Percentiles rank a stretch among this genome's conserved stretches.
Evolutionary conservation across 2,329 filamentous ascomycete species (phyloP).

Genomic region (Tolypocladium tundrense): DNA sequence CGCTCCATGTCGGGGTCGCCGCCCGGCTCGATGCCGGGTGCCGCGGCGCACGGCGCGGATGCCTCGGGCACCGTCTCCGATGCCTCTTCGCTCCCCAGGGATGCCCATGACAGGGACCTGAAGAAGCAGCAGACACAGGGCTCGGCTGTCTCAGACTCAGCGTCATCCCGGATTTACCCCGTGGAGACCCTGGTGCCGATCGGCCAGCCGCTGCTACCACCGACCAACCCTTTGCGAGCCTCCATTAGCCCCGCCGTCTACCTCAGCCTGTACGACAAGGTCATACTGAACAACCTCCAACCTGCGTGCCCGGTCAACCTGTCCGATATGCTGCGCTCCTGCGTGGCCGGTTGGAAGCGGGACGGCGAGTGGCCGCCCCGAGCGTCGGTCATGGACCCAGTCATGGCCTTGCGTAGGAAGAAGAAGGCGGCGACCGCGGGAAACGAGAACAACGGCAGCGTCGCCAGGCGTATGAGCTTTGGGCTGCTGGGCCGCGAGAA

Average conservation of each 20-base stretch:
- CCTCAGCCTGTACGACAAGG: conserved; percentile 78
- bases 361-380: conserved; percentile 82
- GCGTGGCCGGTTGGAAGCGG: conserved; percentile 85
- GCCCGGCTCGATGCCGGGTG: conserved; percentile 13
- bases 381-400: conserved; percentile 30
- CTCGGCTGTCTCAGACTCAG: conserved; percentile 17
- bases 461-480: conserved; percentile 34
- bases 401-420: conserved; percentile 28
- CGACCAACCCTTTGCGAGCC: conserved; percentile 64
- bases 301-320: conserved; percentile 86
- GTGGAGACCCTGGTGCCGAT: conserved; percentile 60
- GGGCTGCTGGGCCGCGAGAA: conserved; percentile 33
- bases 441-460: conserved; percentile 16
- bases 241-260: conserved; percentile 68
- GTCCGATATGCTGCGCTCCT: conserved; percentile 65
- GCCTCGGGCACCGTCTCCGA: conserved; percentile 29
- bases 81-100: conserved; percentile 30
- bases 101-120: conserved; percentile 18
- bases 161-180: conserved; percentile 26
- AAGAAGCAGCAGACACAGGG: conserved; percentile 22
- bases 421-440: conserved; percentile 18
- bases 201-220: conserved; percentile 61
- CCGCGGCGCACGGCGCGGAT: conserved; percentile 17
- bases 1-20: conserved; percentile 32
- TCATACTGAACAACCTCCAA: conserved; percentile 68